Conservation (phyloP, 2,329 filamentous ascomycete species). For the Xylariaceae sp. region DNA sequence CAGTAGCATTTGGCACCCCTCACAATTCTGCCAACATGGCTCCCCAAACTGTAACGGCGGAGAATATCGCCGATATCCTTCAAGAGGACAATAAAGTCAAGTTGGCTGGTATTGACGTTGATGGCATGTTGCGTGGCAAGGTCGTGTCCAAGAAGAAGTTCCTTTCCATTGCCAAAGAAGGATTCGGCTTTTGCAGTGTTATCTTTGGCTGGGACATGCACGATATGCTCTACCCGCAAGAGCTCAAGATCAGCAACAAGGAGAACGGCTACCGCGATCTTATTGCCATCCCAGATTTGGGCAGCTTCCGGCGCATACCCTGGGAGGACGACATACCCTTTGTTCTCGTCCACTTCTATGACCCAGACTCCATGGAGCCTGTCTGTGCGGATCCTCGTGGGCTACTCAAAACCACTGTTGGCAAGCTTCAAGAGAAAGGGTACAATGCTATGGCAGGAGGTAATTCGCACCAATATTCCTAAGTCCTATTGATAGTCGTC, state of each 20-base stretch:
- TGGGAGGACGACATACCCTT: slow-evolving; percentile 77
- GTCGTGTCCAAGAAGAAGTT: slow-evolving; percentile 83
- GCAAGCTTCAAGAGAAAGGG: slow-evolving; percentile 60
- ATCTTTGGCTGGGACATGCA: slow-evolving; percentile 90
- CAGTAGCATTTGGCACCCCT: background rate
- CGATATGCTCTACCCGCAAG: slow-evolving; percentile 73
- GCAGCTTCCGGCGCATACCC: slow-evolving; percentile 69
- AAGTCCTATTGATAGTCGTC: background rate
- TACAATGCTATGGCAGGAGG: slow-evolving; percentile 75
- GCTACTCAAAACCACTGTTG: slow-evolving; percentile 58
- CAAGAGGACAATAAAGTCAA: slow-evolving; percentile 69
- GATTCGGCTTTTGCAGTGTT: slow-evolving; percentile 82
- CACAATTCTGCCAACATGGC: slow-evolving; percentile 21
- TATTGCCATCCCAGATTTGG: slow-evolving; percentile 69
- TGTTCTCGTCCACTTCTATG: slow-evolving; percentile 71
- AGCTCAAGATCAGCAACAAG: slow-evolving; percentile 74
- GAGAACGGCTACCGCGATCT: slow-evolving; percentile 77
- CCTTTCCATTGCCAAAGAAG: slow-evolving; percentile 67
- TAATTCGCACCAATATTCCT: slow-evolving; percentile 38
- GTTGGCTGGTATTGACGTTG: slow-evolving; percentile 73
- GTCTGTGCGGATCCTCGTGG: slow-evolving; percentile 71
- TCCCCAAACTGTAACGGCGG: slow-evolving; percentile 46
- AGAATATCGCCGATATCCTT: slow-evolving; percentile 60
- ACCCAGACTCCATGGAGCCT: slow-evolving; percentile 62
- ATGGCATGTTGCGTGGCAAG: slow-evolving; percentile 75